These are phyloP conservation scores for Aureobasidium melanogenum DNA, from an alignment of 2,329 filamentous ascomycete genomes.

Conservation along the genomic window DNA sequence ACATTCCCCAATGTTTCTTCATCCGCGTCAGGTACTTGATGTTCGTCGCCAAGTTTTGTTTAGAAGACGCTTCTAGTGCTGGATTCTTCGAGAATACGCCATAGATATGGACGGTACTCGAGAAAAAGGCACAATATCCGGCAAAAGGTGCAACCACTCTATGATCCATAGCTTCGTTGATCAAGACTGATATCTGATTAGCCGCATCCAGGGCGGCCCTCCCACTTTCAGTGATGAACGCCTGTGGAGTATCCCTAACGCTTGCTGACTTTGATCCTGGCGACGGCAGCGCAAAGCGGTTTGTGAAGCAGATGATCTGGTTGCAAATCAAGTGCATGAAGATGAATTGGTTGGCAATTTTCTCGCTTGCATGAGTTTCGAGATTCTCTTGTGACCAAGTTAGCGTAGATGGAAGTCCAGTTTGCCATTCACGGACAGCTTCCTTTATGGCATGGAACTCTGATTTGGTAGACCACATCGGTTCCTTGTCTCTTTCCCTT, in stretches of 20 bases:
- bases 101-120: conserved; percentile 88
- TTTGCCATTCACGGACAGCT: conserved; percentile 61
- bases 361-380: conserved; percentile 72
- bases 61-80: conserved; percentile 65
- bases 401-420: conserved; percentile 61
- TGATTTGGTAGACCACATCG: conserved; percentile 78
- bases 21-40: conserved; percentile 87
- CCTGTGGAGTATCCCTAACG: conserved; percentile 61
- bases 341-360: conserved; percentile 81
- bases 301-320: conserved; percentile 83
- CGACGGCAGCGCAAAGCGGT: conserved; percentile 70
- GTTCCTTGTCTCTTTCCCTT: conserved; percentile 64
- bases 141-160: conserved; percentile 84
- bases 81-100: conserved; percentile 82
- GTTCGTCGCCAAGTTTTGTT: conserved; percentile 76
- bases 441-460: conserved; percentile 61
- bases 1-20: conserved; percentile 98
- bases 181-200: conserved; percentile 73
- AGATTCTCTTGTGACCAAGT: conserved; percentile 74
- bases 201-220: conserved; percentile 74
- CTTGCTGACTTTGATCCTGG: conserved; percentile 47
- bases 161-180: conserved; percentile 71
- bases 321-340: conserved; percentile 86
- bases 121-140: conserved; percentile 88
- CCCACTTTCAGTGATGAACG: conserved; percentile 68